Percentiles rank a stretch among this genome's conserved stretches.
Evolutionary conservation across 495 filamentous ascomycete genomes (phyloP).

Genomic region (Tuber calosporum): DNA sequence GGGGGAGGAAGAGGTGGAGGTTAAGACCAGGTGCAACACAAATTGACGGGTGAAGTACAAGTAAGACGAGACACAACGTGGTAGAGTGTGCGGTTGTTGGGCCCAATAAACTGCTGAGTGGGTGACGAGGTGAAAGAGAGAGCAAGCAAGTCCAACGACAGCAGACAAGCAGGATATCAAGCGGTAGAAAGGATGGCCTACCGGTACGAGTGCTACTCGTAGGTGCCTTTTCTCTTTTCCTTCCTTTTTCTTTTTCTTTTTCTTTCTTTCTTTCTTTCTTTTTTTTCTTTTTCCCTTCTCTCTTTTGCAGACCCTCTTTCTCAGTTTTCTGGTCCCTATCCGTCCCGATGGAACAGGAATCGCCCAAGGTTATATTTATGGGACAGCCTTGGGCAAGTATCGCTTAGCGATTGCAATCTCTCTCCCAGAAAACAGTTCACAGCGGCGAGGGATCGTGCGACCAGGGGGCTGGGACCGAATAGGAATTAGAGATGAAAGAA

Average conservation of each 20-base stretch:
- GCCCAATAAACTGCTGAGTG: not conserved
- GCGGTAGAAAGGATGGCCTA: not conserved
- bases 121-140: not conserved
- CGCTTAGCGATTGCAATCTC: not conserved
- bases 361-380: conserved; percentile 1
- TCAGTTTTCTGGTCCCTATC: not conserved
- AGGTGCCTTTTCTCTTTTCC: not conserved
- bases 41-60: conserved; percentile 1
- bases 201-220: not conserved
- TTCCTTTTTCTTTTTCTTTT: not conserved
- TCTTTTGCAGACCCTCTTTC: not conserved
- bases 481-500: not conserved
- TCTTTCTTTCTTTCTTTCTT: not conserved
- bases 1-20: conserved; percentile 1
- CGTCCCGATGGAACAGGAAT: not conserved
- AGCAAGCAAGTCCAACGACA: conserved; percentile 3
- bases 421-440: not conserved
- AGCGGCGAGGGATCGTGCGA: not conserved
- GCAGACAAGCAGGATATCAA: not conserved
- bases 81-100: not conserved
- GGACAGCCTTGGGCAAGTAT: not conserved
- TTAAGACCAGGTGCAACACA: conserved; percentile 11
- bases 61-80: conserved; percentile 6
- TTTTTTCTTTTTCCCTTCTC: not conserved
- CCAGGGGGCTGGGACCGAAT: not conserved